Evolutionary conservation across 345 rosid species (phyloP), one percentile per base, ranked within the genome.

Genomic region (Isatis tinctoria): DNA sequence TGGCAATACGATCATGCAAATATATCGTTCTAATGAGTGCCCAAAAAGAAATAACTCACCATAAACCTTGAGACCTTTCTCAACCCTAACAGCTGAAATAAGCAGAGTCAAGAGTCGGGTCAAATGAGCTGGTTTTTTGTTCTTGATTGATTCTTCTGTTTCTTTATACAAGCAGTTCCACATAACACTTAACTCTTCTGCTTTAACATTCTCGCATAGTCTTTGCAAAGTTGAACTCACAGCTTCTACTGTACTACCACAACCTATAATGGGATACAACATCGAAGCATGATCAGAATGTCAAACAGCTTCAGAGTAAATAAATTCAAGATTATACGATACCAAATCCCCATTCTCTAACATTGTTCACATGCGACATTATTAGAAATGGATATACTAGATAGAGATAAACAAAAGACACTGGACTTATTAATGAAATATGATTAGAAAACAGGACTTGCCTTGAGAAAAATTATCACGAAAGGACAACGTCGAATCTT

Each of bases 401-500:
- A 53, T 36, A 32, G 57, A 47, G 6, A 40, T 27, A 5, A 14
- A 65, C 28, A 47, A 48, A 47, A 33, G 35, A 36, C 47, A 35
- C 45, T 35, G 33, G 18, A 65, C 27, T 6, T 5, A 2, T 16
- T 20, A 11, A 37, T 39, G 14, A 37, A 41, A 53, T 52, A 22
- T 51, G 0, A 27, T 64, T 3, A 14, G 62, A 40, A 54, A 60
- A 27, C 66, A 67, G 59, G 63, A 30, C 87, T 78, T 87, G 76
- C 97, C 97, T 87, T 84, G 69, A 27, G 73, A 73, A 44, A 77
- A 80, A 65, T 84, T 82, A 63, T 87, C 88, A 67, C 85, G 88
- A 69, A 75, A 81, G 17, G 80, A 56, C 54, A 85, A 79, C 51
- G 85, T 74, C 39, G 87, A 84, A 44, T 81, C 74, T 67, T 79